Base-by-base conservation (phyloP, 2,329 filamentous ascomycete species). In the Madurella mycetomatis region DNA sequence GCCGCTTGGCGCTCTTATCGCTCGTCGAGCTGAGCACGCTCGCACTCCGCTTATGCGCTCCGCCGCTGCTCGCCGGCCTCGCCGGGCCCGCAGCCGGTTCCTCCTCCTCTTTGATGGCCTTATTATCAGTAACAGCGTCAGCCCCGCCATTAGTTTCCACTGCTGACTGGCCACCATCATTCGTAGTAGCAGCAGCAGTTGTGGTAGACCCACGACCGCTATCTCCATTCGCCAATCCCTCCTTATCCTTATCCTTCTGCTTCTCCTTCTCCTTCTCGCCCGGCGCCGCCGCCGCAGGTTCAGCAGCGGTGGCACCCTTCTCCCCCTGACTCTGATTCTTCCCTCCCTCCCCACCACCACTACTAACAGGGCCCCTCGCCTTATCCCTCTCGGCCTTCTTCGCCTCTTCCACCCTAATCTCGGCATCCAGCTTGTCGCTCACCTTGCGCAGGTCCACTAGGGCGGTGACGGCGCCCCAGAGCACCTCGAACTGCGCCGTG, bases 391-490 rank as follows among this genome's bases (percentile, higher is more conserved):
- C 79, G 0, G 70, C 73, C 69, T 78, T 82, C 66, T 84, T 81
- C 1, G 76, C 77, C 64, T 78, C 74, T 64, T 84, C 77, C 2
- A 84, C 63, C 64, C 79, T 81, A 62, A 89, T 79, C 70, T 92
- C 88, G 12, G 77, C 81, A 59, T 90, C 85, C 32, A 92, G 75
- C 73, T 90, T 91, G 68, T 94, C 89, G 15, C 80, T 78, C 30
- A 87, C 72, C 73, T 92, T 92, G 56, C 86, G 77, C 56, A 87
- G 76, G 59, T 94, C 89, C 4, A 94, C 77, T 25, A 94, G 72
- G 37, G 77, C 73, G 51, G 84, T 81, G 40, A 94, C 86, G 44
- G 82, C 81, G n/a, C 71, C 73, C 52, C 92, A 79, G 2, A 94
- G 76, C 58, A 76, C 73, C 70, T 92, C 89, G 64, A 88, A 92